phyloP scores from a whole-genome alignment of 164 flowering plant species.

The Macadamia tetraphylla region DNA sequence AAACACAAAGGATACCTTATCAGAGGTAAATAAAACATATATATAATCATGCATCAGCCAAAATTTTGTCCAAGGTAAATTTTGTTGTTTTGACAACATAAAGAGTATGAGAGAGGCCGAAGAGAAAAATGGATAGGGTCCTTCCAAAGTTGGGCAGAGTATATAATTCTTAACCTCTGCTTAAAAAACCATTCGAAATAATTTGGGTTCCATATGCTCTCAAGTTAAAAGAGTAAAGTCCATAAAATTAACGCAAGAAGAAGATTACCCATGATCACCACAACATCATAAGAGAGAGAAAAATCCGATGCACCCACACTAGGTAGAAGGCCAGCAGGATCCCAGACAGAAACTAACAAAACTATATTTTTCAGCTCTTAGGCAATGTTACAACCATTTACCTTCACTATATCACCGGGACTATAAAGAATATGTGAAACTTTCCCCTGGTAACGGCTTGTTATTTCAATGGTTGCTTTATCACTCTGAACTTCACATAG shows the following conservation, averaged over 20 bases:
- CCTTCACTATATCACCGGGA: conserved; percentile 93
- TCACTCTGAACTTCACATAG: conserved; percentile 99
- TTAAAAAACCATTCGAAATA: neutral
- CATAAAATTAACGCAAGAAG: neutral
- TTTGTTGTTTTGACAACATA: neutral
- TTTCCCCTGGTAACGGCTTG: conserved; percentile 91
- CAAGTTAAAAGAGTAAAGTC: neutral
- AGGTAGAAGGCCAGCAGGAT: too few species aligned
- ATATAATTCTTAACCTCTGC: neutral
- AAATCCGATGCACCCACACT: too few species aligned
- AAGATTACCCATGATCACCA: neutral
- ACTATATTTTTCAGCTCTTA: too few species aligned
- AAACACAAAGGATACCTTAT: neutral
- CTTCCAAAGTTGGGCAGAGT: too few species aligned
- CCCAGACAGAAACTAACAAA: too few species aligned
- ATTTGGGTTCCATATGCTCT: neutral
- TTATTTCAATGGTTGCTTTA: conserved; percentile 97
- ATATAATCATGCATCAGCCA: neutral
- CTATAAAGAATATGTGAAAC: conserved; percentile 53
- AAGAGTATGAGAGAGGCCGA: neutral
- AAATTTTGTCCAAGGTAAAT: neutral
- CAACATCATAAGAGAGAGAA: too few species aligned
- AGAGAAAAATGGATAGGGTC: too few species aligned
- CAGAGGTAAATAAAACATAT: too few species aligned
- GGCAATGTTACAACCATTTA: conserved; percentile 12